These are phyloP conservation scores for Helotiales sp. DNA, from an alignment of 2,329 filamentous ascomycete genomes.

Conservation along the genomic window DNA sequence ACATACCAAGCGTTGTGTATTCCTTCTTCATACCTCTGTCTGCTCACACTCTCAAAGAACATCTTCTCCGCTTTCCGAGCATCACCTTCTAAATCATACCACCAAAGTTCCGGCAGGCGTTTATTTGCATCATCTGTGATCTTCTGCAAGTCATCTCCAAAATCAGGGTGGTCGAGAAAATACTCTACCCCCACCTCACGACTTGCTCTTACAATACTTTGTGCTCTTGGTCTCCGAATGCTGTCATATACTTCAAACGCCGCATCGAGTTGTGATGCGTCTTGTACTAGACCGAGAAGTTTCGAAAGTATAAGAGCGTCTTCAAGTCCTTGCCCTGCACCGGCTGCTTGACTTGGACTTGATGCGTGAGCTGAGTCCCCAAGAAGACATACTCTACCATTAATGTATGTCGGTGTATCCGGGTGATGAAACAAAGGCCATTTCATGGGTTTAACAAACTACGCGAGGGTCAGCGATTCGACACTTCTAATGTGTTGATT, in stretches of 20 bases:
- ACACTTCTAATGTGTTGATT: not conserved
- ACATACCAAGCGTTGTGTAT: not conserved
- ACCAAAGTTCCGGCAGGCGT: constrained; percentile 36
- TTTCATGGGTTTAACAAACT: constrained; percentile 19
- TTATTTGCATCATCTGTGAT: constrained; percentile 38
- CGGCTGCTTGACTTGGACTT: constrained; percentile 57
- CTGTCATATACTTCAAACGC: constrained; percentile 50
- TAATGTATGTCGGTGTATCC: constrained; percentile 39
- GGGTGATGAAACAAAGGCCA: constrained; percentile 29
- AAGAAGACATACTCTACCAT: constrained; percentile 46
- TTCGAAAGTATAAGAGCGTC: constrained; percentile 44
- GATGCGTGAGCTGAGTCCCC: constrained; percentile 64
- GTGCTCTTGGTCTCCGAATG: constrained; percentile 37
- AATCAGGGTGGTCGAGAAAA: constrained; percentile 40
- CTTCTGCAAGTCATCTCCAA: constrained; percentile 36
- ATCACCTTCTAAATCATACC: constrained; percentile 32
- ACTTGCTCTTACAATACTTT: constrained; percentile 13
- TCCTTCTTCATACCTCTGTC: not conserved
- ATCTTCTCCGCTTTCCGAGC: constrained; percentile 35
- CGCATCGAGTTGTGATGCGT: constrained; percentile 36
- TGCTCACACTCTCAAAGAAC: constrained; percentile 28
- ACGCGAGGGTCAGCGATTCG: not conserved
- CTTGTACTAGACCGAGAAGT: constrained; percentile 43
- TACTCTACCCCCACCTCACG: constrained; percentile 35
- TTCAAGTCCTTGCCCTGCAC: constrained; percentile 56